Conservation (phyloP, 495 filamentous ascomycete genomes). For the Penicillium diatomitis region DNA sequence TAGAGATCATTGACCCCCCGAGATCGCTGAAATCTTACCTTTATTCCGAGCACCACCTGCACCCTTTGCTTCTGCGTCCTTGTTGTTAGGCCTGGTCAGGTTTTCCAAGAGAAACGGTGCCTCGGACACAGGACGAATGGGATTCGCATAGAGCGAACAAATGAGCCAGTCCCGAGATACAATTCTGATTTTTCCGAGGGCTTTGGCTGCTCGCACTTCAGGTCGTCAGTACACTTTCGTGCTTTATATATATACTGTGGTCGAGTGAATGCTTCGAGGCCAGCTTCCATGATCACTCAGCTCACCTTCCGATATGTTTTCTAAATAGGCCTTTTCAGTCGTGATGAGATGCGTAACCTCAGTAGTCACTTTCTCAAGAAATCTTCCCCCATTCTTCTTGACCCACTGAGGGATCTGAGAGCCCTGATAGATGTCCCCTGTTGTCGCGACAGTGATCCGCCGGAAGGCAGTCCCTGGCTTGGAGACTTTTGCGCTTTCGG, state of each 20-base stretch:
- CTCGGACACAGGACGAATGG: conserved; percentile 27
- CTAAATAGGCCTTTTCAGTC: conserved; percentile 41
- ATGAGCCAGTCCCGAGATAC: conserved; percentile 57
- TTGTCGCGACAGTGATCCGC: conserved; percentile 15
- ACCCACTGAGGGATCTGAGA: conserved; percentile 48
- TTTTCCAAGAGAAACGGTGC: conserved; percentile 37
- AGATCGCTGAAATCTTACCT: no score
- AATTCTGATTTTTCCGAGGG: conserved; percentile 35
- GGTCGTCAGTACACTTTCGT: background rate
- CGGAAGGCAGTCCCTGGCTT: conserved; percentile 28
- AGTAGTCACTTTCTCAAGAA: conserved; percentile 26
- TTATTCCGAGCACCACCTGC: no score
- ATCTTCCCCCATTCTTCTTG: conserved; percentile 40
- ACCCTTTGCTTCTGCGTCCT: background rate
- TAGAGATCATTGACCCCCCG: no score
- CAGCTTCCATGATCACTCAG: background rate
- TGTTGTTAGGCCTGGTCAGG: conserved; percentile 20
- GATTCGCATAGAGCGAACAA: conserved; percentile 34
- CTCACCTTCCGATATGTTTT: conserved; percentile 37
- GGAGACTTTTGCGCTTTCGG: background rate
- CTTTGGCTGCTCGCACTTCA: conserved; percentile 36
- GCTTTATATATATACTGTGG: background rate
- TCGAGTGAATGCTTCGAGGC: background rate
- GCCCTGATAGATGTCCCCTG: conserved; percentile 34
- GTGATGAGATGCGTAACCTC: conserved; percentile 53